phyloP scores from a whole-genome alignment of 2,329 filamentous ascomycete species.

The Diaporthe amygdali region DNA sequence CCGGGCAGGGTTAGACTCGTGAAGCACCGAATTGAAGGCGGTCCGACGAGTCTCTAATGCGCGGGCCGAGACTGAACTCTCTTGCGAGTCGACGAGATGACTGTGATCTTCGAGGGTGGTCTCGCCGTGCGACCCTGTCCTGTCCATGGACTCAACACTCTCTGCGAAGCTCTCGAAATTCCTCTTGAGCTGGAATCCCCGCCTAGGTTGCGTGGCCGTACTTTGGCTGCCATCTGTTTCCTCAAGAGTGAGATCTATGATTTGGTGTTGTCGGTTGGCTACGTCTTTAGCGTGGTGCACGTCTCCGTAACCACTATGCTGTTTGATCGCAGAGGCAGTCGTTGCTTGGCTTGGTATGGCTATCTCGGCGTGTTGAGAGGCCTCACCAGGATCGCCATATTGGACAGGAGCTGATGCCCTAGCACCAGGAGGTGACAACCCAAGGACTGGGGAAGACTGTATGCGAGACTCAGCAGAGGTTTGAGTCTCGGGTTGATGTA shows the following conservation, averaged over 20 bases:
- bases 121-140: not conserved
- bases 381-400: not conserved
- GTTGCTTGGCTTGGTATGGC: not conserved
- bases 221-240: not conserved
- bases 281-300: too few relatives aligned
- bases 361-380: not conserved
- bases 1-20: slow-evolving; percentile 30
- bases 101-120: slow-evolving; percentile 1
- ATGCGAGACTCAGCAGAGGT: slow-evolving; percentile 3
- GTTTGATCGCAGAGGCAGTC: not conserved
- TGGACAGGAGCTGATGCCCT: not conserved
- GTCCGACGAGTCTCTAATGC: slow-evolving; percentile 34
- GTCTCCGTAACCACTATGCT: not conserved
- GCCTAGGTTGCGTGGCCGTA: not conserved
- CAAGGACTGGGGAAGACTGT: not conserved
- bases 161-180: not conserved
- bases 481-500: slow-evolving; percentile 8
- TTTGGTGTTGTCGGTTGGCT: not conserved
- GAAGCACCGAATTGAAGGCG: slow-evolving; percentile 38
- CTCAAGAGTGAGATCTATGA: slow-evolving; percentile 18
- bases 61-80: slow-evolving; percentile 34
- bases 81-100: slow-evolving; percentile 35
- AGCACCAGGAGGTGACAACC: not conserved
- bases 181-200: not conserved
- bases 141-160: not conserved